A percentile compares a stretch with the other conserved stretches of the same genome.
These are phyloP conservation scores for Neovahlkampfia damariscottae DNA, from an alignment of 78 protist genomes.

Conservation along the genomic window DNA sequence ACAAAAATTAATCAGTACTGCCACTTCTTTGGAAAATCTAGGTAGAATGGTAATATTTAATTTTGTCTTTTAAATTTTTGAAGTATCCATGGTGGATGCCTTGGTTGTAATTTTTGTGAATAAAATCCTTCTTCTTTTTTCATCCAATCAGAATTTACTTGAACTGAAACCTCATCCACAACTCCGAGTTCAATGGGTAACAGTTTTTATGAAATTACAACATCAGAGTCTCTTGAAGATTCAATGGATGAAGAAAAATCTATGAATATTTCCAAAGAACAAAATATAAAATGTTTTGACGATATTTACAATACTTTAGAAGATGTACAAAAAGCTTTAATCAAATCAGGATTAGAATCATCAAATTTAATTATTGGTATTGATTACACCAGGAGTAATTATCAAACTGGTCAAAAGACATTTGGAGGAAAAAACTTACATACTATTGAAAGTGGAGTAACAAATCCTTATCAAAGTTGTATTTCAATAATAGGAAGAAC, in stretches of 20 bases:
- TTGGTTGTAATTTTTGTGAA: constrained; percentile 18
- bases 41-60: too few species aligned
- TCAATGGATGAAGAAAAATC: too few species aligned
- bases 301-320: constrained; percentile 13
- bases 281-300: too few species aligned
- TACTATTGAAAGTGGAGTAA: background rate
- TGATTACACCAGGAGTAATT: constrained; percentile 28
- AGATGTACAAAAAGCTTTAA: constrained; percentile 20
- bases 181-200: too few species aligned
- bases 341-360: constrained; percentile 14
- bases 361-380: constrained; percentile 18
- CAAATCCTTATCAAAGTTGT: constrained; percentile 18
- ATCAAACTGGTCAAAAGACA: background rate
- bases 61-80: too few species aligned
- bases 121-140: too few species aligned
- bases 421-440: constrained; percentile 28
- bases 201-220: too few species aligned
- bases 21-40: constrained; percentile 28
- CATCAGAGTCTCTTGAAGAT: too few species aligned
- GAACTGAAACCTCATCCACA: too few species aligned
- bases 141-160: too few species aligned
- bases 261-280: too few species aligned
- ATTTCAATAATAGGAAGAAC: constrained; percentile 20
- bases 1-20: background rate
- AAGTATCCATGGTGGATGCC: constrained; percentile 65